A percentile compares a stretch with the other conserved stretches of the same genome.
Conservation (phyloP, 108 stramenopile genomes). For the Phaeodactylum tricornutum region DNA sequence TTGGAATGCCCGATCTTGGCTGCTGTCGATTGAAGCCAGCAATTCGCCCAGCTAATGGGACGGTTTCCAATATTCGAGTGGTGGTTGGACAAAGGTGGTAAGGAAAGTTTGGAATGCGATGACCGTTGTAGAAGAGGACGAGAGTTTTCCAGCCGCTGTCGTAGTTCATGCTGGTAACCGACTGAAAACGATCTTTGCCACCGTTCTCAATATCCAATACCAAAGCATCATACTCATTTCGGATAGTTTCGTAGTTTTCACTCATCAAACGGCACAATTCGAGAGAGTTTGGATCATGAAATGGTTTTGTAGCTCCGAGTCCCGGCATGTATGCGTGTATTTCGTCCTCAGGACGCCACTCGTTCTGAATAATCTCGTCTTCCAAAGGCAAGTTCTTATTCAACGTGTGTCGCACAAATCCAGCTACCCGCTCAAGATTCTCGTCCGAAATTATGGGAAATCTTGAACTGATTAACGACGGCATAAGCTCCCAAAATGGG, state of each 20-base stretch:
- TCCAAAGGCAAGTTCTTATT: conserved; percentile 29
- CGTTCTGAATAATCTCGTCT: conserved; percentile 28
- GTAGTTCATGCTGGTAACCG: conserved; percentile 82
- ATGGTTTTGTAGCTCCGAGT: conserved; percentile 47
- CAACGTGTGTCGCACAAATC: conserved; percentile 50
- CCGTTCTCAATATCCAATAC: conserved; percentile 35
- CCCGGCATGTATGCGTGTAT: conserved; percentile 83
- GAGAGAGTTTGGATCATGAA: conserved; percentile 48
- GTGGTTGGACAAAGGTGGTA: conserved; percentile 81
- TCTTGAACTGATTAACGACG: conserved; percentile 56
- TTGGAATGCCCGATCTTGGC: conserved; percentile 63
- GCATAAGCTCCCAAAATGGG: conserved; percentile 73
- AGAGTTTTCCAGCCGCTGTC: conserved; percentile 80
- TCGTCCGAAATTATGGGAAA: conserved; percentile 52
- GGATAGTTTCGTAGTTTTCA: conserved; percentile 66
- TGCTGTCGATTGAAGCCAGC: conserved; percentile 81
- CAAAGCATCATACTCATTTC: conserved; percentile 53
- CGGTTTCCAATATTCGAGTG: conserved; percentile 57
- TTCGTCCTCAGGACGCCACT: conserved; percentile 58
- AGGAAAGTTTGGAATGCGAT: conserved; percentile 76
- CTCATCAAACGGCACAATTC: conserved; percentile 38
- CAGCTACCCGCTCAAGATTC: conserved; percentile 57
- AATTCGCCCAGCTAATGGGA: conserved; percentile 78
- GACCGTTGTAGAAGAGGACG: conserved; percentile 77
- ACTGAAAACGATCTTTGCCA: conserved; percentile 61